Conservation (phyloP, 176 grass and related monocot species). For the Aegilops speltoides region DNA sequence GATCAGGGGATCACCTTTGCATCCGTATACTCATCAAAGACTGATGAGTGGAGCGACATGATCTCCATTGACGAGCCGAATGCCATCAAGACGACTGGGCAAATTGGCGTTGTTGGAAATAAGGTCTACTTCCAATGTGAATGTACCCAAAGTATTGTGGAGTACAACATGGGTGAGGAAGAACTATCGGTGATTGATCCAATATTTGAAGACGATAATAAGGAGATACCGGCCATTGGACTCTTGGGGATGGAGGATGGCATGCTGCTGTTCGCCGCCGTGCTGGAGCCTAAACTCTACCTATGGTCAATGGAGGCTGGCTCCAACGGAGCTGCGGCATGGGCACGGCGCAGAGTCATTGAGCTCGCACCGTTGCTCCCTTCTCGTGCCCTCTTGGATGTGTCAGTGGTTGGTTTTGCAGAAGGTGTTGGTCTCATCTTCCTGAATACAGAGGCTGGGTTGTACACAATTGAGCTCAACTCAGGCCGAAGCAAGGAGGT, state of each 20-base stretch:
- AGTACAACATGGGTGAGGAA: background rate
- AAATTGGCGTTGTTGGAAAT: background rate
- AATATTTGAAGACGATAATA: background rate
- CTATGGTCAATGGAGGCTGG: background rate
- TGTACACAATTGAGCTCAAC: background rate
- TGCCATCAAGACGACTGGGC: background rate
- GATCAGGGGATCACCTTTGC: background rate
- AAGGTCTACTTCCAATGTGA: background rate
- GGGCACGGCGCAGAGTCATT: background rate
- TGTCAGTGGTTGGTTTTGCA: background rate
- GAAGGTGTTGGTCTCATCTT: background rate
- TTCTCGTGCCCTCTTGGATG: background rate
- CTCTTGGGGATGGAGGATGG: background rate
- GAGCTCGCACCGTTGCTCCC: background rate
- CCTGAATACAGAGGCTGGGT: background rate
- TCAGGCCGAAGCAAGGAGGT: background rate
- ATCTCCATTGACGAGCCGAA: background rate
- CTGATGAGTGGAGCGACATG: background rate
- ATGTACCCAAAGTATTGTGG: background rate
- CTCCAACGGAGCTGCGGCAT: background rate
- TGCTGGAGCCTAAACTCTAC: background rate
- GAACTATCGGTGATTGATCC: background rate
- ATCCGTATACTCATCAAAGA: background rate
- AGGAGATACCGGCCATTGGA: no score
- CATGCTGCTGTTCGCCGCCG: background rate